These are phyloP conservation scores for Zygosaccharomyces pseudorouxii DNA, from an alignment of 805 yeast genomes.

Conservation along the genomic window DNA sequence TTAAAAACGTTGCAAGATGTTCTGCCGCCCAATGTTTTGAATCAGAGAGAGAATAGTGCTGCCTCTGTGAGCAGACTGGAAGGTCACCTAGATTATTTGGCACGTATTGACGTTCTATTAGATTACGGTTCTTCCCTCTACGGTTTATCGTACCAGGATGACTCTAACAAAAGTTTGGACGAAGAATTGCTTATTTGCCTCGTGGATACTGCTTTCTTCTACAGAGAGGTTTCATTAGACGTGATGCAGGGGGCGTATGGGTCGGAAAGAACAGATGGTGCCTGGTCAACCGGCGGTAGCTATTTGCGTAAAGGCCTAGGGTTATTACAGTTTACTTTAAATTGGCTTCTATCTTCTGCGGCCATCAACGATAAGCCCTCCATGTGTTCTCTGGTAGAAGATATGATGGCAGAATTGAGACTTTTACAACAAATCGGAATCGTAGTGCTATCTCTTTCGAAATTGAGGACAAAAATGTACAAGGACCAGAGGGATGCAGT, in stretches of 20 bases:
- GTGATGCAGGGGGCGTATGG: conserved; percentile 27
- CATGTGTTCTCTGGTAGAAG: conserved; percentile 1
- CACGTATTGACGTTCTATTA: conserved; percentile 12
- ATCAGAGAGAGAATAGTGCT: conserved; percentile 9
- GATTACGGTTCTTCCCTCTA: conserved; percentile 11
- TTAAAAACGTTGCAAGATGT: neutral
- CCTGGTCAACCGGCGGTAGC: conserved; percentile 29
- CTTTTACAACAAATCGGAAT: conserved; percentile 30
- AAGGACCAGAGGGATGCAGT: conserved; percentile 22
- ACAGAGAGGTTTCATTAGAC: conserved; percentile 22
- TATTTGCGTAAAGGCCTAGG: conserved; percentile 30
- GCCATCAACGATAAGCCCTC: neutral
- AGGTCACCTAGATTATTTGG: conserved; percentile 7
- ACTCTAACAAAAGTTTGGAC: neutral
- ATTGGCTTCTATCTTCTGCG: neutral
- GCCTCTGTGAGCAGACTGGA: neutral
- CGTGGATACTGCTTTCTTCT: conserved; percentile 21
- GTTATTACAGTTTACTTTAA: conserved; percentile 16
- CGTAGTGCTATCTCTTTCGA: conserved; percentile 30
- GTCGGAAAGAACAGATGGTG: conserved; percentile 14
- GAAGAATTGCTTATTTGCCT: conserved; percentile 10
- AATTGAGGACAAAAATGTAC: conserved; percentile 25
- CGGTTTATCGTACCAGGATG: neutral
- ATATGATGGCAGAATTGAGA: conserved; percentile 16
- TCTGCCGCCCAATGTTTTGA: conserved; percentile 6